Conservation (phyloP, 2,329 filamentous ascomycete genomes). For the Pyricularia grisea region DNA sequence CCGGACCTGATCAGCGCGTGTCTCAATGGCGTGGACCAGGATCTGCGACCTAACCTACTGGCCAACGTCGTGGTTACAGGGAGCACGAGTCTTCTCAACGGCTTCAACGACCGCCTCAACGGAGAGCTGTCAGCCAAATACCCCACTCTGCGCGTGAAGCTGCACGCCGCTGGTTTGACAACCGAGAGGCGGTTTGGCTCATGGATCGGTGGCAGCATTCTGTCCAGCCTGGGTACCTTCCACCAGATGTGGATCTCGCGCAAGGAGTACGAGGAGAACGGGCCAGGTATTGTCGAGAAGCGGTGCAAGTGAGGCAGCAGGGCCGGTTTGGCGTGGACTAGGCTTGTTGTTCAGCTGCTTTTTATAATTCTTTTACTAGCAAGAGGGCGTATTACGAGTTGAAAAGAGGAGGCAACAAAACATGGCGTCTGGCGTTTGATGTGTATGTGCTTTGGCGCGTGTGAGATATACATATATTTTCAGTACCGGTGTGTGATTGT, state of each 20-base stretch:
- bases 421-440: neutral
- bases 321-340: neutral
- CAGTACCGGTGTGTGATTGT: neutral
- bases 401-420: neutral
- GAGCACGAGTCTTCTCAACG: constrained; percentile 76
- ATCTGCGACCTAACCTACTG: constrained; percentile 74
- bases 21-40: constrained; percentile 75
- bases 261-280: constrained; percentile 97
- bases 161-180: constrained; percentile 77
- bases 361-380: neutral
- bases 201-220: constrained; percentile 87
- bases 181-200: constrained; percentile 61
- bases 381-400: neutral
- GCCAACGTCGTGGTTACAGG: constrained; percentile 90
- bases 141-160: constrained; percentile 76
- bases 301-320: constrained; percentile 64
- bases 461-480: neutral
- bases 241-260: constrained; percentile 99
- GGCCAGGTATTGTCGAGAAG: constrained; percentile 84
- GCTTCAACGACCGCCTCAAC: constrained; percentile 85
- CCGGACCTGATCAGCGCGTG: constrained; percentile 72
- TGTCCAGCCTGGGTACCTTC: constrained; percentile 92
- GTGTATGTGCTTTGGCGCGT: neutral
- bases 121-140: constrained; percentile 73
- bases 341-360: neutral